Evolutionary conservation across 73 alveolate genomes (phyloP).

Genomic region (Paraurostyla sp.): DNA sequence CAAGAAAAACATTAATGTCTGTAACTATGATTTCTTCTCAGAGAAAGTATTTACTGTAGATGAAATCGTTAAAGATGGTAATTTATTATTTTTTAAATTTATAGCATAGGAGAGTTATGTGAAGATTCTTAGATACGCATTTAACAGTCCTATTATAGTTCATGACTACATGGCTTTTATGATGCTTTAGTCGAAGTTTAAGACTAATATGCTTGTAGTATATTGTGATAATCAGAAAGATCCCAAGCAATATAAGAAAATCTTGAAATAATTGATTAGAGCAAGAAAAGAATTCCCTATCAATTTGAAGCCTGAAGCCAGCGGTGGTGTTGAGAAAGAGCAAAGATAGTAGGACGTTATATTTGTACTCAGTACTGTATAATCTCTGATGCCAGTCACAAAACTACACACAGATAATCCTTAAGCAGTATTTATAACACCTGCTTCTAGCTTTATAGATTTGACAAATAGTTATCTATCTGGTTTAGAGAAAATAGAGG

Average conservation of each 20-base stretch:
- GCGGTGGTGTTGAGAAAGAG: not conserved
- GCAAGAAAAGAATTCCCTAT: slow-evolving; percentile 57
- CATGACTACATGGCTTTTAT: slow-evolving; percentile 73
- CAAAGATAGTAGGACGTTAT: slow-evolving; percentile 36
- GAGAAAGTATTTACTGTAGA: slow-evolving; percentile 32
- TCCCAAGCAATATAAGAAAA: slow-evolving; percentile 10
- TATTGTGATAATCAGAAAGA: slow-evolving; percentile 64
- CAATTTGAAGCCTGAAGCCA: slow-evolving; percentile 29
- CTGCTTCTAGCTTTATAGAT: slow-evolving; percentile 47
- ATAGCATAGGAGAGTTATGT: slow-evolving; percentile 17
- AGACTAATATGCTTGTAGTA: slow-evolving; percentile 55
- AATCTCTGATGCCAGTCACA: slow-evolving; percentile 49
- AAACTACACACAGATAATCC: slow-evolving; percentile 37
- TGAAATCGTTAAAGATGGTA: slow-evolving; percentile 36
- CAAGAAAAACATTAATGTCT: not conserved
- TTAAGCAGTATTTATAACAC: slow-evolving; percentile 9
- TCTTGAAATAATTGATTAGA: slow-evolving; percentile 10
- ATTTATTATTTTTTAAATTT: not conserved
- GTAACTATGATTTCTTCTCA: slow-evolving; percentile 9
- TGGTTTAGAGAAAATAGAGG: slow-evolving; percentile 64
- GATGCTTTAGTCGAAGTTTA: slow-evolving; percentile 50
- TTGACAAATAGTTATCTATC: slow-evolving; percentile 29
- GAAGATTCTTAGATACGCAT: slow-evolving; percentile 39
- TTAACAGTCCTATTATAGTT: slow-evolving; percentile 44
- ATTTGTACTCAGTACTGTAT: slow-evolving; percentile 60